Base-by-base conservation (phyloP, 345 rosid genomes). In the Eucalyptus curtisii region DNA sequence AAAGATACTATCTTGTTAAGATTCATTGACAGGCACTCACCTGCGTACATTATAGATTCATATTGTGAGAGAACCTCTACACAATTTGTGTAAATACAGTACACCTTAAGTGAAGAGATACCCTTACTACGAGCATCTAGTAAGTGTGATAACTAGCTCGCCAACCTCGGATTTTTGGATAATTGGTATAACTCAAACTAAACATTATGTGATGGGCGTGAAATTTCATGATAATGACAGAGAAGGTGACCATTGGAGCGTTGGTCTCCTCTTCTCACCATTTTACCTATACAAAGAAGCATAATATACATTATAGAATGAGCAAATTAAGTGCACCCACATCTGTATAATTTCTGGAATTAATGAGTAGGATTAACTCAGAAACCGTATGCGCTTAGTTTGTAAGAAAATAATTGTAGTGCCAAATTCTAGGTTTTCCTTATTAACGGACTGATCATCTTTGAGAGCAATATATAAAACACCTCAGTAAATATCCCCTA, bases 81-180 rank as follows among this genome's bases (percentile, higher is more conserved):
- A 16, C 1, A 1, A 3, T 0, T 68, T 8, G 6, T 17, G 13
- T 68, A 8, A 31, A 8, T 16, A 3, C 3, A 3, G 11, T 8
- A 66, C 5, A 4, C 79, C 22, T 31, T 16, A 10, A 30, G 76
- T n/a, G 37, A 66, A 31, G 40, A 66, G 3, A 66, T 31, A 4
- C 0, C 22, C 3, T 66, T 66, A 31, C 3, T 15, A 31, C 9
- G 10, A 15, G 79, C 42, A 66, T 66, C 40, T 66, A 31, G 22
- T 1, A 22, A 66, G 79, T 31, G 79, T 4, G 0, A 31, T 16
- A 66, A 1, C 79, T 31, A 31, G 33, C 7, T 66, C 10, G 1
- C 42, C 42, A 8, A 31, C 4, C 40, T 66, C 1, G 7, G 22
- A 66, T 16, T 10, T 31, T 66, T 31, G 22, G 22, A 66, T 66